Evolutionary conservation across 2,329 filamentous ascomycete species (phyloP).

Genomic region (Sclerotiophoma versabilis): DNA sequence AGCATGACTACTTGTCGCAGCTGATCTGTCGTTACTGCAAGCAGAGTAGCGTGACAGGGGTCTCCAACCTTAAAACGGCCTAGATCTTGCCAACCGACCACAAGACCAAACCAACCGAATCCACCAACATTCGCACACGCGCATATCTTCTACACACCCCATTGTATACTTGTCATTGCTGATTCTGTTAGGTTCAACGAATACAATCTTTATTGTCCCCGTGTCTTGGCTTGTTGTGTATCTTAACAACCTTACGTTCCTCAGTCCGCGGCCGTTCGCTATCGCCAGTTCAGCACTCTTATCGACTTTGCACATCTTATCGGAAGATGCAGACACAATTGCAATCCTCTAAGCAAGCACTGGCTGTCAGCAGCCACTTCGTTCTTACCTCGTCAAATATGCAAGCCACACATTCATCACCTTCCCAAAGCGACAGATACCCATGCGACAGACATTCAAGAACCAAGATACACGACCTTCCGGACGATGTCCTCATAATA

Average conservation of each 20-base stretch:
- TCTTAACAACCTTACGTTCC: neutral
- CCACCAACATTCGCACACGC: neutral
- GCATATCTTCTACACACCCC: conserved; percentile 3
- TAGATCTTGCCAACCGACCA: conserved; percentile 11
- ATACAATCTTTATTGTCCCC: neutral
- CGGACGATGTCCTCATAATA: conserved; percentile 27
- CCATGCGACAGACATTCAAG: neutral
- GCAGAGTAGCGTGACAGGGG: conserved; percentile 8
- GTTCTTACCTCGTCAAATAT: neutral
- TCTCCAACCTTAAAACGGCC: neutral
- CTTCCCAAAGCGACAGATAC: conserved; percentile 12
- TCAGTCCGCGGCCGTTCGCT: neutral
- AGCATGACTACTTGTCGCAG: conserved; percentile 2
- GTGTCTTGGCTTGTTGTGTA: neutral
- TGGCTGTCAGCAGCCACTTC: neutral
- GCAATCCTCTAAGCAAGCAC: neutral
- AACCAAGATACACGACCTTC: conserved; percentile 19
- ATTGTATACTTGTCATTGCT: neutral
- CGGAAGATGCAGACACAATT: neutral
- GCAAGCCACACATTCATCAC: neutral
- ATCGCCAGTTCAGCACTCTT: neutral
- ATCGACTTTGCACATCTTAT: neutral
- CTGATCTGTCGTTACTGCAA: conserved; percentile 6
- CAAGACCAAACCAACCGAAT: conserved; percentile 1
- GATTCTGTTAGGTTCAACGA: neutral